Evolutionary conservation across 768 basidiomycete genomes (phyloP), one percentile per base, ranked within the genome.

Genomic region (Suillus occidentalis): DNA sequence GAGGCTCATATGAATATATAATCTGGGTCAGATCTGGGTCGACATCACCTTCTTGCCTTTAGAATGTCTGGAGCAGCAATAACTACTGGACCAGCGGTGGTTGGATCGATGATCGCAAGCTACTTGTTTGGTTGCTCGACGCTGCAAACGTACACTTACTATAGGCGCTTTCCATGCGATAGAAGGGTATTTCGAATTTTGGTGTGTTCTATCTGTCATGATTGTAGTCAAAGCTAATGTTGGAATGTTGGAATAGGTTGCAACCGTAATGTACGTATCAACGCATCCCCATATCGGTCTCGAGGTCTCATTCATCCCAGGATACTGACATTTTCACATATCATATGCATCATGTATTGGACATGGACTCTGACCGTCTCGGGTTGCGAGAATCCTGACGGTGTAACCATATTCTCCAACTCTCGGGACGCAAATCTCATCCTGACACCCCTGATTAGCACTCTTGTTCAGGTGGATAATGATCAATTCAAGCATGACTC

Each of bases 51-150:
- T 36, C 34, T 58, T 58, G 6, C 14, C 9, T 39, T 18, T 16
- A 10, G 6, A 58, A 58, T 40, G 57, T 25, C 57, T 25, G 25
- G 12, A 49, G 25, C 65, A 64, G 56, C 22, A 22, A 7, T 63
- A 22, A 63, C 56, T 40, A 55, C 63, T 22, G 56, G 65, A 49
- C 65, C 65, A 58, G 65, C 65, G 18, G 45, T 66, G 37, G 37
- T 65, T 10, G 64, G 61, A 36, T 36, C 47, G 6, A 65, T 61
- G 50, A 34, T 42, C 20, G 56, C 65, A 4, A 34, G 62, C 56
- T 64, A 22, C 34, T 50, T 59, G 13, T 66, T 66, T n/a, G 65
- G 65, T 4, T 66, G 65, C 25, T 55, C 65, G 28, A 50, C 56
- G 13, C 10, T 66, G 36, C 62, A 66, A 63, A 50, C 62, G 4